Percentiles rank a stretch among this genome's conserved stretches.
Conservation (phyloP, 768 basidiomycete genomes). For the Amanita rimosa region DNA sequence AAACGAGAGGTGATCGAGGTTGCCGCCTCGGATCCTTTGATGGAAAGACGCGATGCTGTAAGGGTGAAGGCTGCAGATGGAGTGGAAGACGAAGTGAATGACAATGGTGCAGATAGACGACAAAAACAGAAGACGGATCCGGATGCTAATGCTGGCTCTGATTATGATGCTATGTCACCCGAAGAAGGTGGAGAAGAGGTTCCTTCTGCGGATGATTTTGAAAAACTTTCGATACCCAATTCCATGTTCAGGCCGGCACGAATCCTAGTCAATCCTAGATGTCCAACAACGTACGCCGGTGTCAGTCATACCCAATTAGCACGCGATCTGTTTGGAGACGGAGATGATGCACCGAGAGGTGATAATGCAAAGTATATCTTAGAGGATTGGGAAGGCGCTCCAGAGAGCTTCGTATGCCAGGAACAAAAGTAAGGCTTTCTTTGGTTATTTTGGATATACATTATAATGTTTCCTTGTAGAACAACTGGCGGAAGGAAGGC, state of each 20-base stretch:
- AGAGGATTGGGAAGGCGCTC: slow-evolving; percentile 94
- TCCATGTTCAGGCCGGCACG: slow-evolving; percentile 80
- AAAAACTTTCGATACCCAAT: slow-evolving; percentile 65
- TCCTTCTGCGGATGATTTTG: slow-evolving; percentile 22
- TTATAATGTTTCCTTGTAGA: slow-evolving; percentile 21
- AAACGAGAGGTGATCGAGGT: slow-evolving; percentile 23
- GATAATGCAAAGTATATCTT: slow-evolving; percentile 66
- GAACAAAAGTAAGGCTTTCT: slow-evolving; percentile 59
- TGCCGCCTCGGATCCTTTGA: slow-evolving; percentile 20
- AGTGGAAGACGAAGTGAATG: slow-evolving; percentile 22
- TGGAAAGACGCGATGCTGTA: slow-evolving; percentile 22
- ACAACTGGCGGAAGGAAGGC: slow-evolving; percentile 85
- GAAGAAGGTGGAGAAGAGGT: slow-evolving; percentile 39
- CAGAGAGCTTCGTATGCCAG: slow-evolving; percentile 97
- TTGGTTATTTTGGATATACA: background rate
- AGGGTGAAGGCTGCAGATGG: slow-evolving; percentile 21
- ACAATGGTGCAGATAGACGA: slow-evolving; percentile 17
- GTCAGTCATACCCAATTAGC: slow-evolving; percentile 94
- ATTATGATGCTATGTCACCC: slow-evolving; percentile 79
- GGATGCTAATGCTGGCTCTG: slow-evolving; percentile 78
- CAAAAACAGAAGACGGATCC: slow-evolving; percentile 32
- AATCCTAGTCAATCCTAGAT: slow-evolving; percentile 92
- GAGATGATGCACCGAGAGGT: slow-evolving; percentile 44
- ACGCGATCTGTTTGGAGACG: slow-evolving; percentile 83
- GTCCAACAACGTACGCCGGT: slow-evolving; percentile 96